Base-by-base conservation (phyloP, 1,139 yeast species). In the Geotrichum aggregatum region DNA sequence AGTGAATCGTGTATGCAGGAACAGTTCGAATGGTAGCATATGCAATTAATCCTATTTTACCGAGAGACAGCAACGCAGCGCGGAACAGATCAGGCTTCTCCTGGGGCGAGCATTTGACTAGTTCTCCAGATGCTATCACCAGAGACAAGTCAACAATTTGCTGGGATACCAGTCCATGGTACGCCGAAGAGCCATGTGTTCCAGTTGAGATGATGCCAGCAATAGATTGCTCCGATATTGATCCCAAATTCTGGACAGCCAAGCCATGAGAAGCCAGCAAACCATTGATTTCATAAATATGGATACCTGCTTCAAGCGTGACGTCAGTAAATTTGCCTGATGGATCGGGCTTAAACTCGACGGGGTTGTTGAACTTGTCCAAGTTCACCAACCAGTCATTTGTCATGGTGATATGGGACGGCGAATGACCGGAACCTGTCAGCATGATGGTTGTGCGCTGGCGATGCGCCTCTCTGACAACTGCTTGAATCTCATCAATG, bases 121-220 rank as follows among this genome's bases (percentile, higher is more conserved):
- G 64, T 58, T 87, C 80, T 26, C 97, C 98, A 1, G 65, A 57
- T 41, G 92, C 87, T 54, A 86, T 79, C 41, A 91, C 71, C 21
- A 70, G 51, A 4, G 86, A 80, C 54, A 92, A 69, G 54, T 83
- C 79, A 2, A 91, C 97, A 56, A 88, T 78, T 67, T 89, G 96
- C 63, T 89, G 92, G 10, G 94, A 82, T 3, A 92, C 87, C 44
- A 91, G 75, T 0, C 98, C 97, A 63, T 92, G 98, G 67, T 78
- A 87, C 50, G 92, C 94, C 7, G 96, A 83, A 0, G 97, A 86
- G 1, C 98, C 98, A 65, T 92, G 98, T 0, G 98, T 89, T 36
- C 98, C 98, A 0, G 98, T 92, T 1, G 96, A 86, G 48, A 92
- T 88, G 58, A 91, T 81, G 3, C 98, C 98, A 2, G 95, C 98